Conservation (phyloP, 2,329 filamentous ascomycete genomes). For the Colletotrichum theobromicola region DNA sequence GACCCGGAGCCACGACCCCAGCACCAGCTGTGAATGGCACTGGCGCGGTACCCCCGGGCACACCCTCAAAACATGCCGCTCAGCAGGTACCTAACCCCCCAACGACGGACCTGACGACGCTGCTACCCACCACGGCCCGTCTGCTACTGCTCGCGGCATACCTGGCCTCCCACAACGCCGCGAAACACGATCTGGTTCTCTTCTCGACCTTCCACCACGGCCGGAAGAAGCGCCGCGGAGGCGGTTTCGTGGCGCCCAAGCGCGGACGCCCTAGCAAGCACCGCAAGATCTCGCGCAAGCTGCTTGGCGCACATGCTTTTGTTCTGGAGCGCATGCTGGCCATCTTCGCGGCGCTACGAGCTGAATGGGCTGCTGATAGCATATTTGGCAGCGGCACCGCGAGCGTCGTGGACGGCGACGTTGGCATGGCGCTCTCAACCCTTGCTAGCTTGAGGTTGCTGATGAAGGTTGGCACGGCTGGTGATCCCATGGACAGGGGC, state of each 20-base stretch:
- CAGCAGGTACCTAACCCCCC: not conserved
- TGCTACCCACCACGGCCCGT: slow-evolving; percentile 75
- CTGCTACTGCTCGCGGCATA: slow-evolving; percentile 79
- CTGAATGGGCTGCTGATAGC: slow-evolving; percentile 52
- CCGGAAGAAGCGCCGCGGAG: slow-evolving; percentile 54
- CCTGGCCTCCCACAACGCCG: slow-evolving; percentile 80
- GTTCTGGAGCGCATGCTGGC: slow-evolving; percentile 79
- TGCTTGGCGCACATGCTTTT: slow-evolving; percentile 79
- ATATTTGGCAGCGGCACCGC: slow-evolving; percentile 42
- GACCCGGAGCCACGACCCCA: not conserved
- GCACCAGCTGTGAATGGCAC: not conserved
- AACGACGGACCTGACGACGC: slow-evolving; percentile 50
- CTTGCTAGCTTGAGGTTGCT: slow-evolving; percentile 74
- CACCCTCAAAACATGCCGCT: slow-evolving; percentile 8
- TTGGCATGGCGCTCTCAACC: slow-evolving; percentile 72
- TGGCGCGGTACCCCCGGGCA: not conserved
- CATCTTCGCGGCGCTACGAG: slow-evolving; percentile 72
- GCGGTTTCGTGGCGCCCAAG: slow-evolving; percentile 39
- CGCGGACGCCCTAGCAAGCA: slow-evolving; percentile 52
- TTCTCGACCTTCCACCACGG: slow-evolving; percentile 75
- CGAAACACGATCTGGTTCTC: slow-evolving; percentile 73
- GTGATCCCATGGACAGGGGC: slow-evolving; percentile 71
- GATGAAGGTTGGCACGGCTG: slow-evolving; percentile 65
- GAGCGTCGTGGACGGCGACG: slow-evolving; percentile 54
- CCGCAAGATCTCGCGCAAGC: slow-evolving; percentile 76